Evolutionary conservation across 2,329 filamentous ascomycete species (phyloP).

Genomic region (Calonectria pseudoreteaudii): DNA sequence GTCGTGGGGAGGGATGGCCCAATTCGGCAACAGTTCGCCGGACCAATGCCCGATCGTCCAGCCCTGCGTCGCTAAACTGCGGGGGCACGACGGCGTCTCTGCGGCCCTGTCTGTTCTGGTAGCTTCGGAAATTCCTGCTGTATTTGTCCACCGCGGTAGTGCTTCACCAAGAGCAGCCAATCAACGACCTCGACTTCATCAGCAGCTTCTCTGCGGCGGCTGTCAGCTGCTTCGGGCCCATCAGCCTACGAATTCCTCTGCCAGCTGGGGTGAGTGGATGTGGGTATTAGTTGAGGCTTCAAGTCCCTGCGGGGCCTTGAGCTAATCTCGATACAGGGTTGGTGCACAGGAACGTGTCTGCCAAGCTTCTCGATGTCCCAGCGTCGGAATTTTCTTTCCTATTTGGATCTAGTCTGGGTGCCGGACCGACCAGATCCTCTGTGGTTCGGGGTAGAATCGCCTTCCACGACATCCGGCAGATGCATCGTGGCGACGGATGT

Average conservation of each 20-base stretch:
- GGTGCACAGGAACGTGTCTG: background rate
- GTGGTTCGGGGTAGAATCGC: background rate
- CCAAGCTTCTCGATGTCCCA: background rate
- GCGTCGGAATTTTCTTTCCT: background rate
- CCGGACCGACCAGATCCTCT: background rate
- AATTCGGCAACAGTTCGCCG: background rate
- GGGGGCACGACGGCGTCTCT: background rate
- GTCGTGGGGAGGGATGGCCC: background rate
- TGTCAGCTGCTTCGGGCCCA: background rate
- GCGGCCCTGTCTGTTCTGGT: background rate
- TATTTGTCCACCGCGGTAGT: background rate
- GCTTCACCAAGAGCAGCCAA: background rate
- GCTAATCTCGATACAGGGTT: slow-evolving; percentile 1
- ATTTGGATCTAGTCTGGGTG: background rate
- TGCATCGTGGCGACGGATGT: background rate
- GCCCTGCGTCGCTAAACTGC: background rate
- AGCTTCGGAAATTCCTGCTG: slow-evolving; percentile 2
- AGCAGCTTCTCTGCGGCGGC: background rate
- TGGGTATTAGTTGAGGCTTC: background rate
- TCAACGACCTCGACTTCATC: background rate
- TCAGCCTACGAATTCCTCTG: slow-evolving; percentile 1
- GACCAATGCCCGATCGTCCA: background rate
- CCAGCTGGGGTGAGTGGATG: background rate
- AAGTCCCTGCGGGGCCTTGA: background rate
- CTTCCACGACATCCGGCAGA: background rate